Percentiles rank a stretch among this genome's conserved stretches.
These are phyloP conservation scores for Hygrophila difformis DNA, from an alignment of 257 asterid species.

Conservation along the genomic window DNA sequence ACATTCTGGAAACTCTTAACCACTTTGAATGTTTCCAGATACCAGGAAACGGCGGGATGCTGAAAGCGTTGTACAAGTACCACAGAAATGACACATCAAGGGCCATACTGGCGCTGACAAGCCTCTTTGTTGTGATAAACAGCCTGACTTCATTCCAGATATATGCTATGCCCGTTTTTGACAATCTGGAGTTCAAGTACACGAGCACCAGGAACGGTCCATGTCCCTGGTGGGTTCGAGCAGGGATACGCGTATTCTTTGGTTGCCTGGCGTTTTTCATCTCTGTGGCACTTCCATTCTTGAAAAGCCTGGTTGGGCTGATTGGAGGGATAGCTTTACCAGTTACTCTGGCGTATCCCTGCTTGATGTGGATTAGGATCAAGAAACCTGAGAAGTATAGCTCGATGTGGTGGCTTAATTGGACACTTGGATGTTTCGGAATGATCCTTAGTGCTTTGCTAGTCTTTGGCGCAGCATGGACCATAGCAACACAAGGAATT, in stretches of 20 bases:
- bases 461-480: conserved; percentile 67
- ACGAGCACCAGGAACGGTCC: conserved; percentile 60
- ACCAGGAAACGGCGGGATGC: conserved; percentile 29
- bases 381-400: conserved; percentile 44
- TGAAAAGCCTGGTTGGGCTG: conserved; percentile 67
- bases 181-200: conserved; percentile 73
- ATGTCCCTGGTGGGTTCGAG: conserved; percentile 80
- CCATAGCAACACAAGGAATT: conserved; percentile 62
- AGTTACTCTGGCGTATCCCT: conserved; percentile 78
- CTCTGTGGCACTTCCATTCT: conserved; percentile 70
- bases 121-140: conserved; percentile 47
- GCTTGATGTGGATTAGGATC: conserved; percentile 74
- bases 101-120: conserved; percentile 23
- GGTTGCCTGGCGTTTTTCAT: conserved; percentile 75
- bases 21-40: conserved; percentile 54
- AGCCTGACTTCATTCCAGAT: conserved; percentile 81
- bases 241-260: conserved; percentile 41
- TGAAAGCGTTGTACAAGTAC: conserved; percentile 22
- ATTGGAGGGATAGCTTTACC: conserved; percentile 79
- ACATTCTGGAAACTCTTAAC: no score
- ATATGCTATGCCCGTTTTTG: conserved; percentile 91
- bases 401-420: conserved; percentile 59
- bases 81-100: conserved; percentile 30
- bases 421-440: conserved; percentile 64
- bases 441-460: conserved; percentile 49